Evolutionary conservation across 2,329 filamentous ascomycete genomes (phyloP), one percentile per base, ranked within the genome.

Genomic region (Alternaria viburni): DNA sequence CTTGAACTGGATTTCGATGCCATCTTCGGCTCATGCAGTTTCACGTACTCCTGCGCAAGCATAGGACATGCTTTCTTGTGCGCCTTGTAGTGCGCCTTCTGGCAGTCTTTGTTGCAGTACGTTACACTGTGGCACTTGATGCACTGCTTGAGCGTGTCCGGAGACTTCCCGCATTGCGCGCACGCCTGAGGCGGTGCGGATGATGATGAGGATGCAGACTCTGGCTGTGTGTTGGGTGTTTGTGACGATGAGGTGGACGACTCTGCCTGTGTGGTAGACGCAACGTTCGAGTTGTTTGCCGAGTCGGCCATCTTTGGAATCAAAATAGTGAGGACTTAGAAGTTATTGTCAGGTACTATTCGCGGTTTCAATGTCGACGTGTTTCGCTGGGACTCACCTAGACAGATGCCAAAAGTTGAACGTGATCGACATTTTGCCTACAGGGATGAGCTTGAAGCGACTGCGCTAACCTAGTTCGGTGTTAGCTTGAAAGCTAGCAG

Each of bases 21-120:
- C 77, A 80, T 78, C 66, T 79, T 81, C n/a, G 79, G 73, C 44
- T 78, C 76, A 52, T 79, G 73, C 45, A 69, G 71, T 57, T 79
- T 79, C 10, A 74, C 70, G 41, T 80, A 81, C 64, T 79, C 79
- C 60, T 81, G 79, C 12, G 80, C 80, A 19, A 79, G 67, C 4
- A 65, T 66, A 6, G 79, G 75, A 64, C 80, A 82, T 32, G 75
- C 72, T 62, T 80, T 81, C 72, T 82, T 82, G 68, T 82, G 80
- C 45, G 72, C 65, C 59, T 81, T 81, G 65, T 75, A 76, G 28
- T 74, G 72, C 21, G 77, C 75, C 65, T 81, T 81, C 59, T 80
- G 79, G 70, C 80, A 82, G 28, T 81, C 78, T 21, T 80, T 78
- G 8, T 72, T 77, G 69, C 80, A 82, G 68, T 82, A 82, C 7